phyloP scores from a whole-genome alignment of 257 asterid species.

The Penstemon newberryi region DNA sequence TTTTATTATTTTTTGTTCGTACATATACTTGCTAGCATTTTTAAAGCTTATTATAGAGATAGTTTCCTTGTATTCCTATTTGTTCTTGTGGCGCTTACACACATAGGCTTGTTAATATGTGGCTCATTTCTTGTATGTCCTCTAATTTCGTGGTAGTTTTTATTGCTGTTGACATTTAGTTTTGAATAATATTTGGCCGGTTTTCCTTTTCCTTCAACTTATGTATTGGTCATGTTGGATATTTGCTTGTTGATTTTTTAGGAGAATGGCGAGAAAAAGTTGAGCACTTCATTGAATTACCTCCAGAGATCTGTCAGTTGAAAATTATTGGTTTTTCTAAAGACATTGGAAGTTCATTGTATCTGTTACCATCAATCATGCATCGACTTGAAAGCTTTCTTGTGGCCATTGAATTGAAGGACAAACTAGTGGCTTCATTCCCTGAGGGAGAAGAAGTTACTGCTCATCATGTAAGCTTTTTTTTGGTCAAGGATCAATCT shows the following conservation, averaged over 20 bases:
- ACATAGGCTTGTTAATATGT: too few relatives aligned
- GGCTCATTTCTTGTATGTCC: too few relatives aligned
- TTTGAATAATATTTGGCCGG: constrained; percentile 13
- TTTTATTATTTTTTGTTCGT: too few relatives aligned
- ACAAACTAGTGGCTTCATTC: constrained; percentile 66
- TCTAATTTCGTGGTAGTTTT: constrained; percentile 1
- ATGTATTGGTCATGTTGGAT: constrained; percentile 26
- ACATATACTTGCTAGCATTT: too few relatives aligned
- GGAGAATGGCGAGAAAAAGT: constrained; percentile 69
- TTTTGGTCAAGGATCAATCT: constrained; percentile 17
- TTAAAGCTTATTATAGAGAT: too few relatives aligned
- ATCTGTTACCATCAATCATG: constrained; percentile 90
- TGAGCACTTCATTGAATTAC: constrained; percentile 88
- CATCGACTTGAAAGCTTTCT: constrained; percentile 87
- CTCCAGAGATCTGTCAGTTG: constrained; percentile 93
- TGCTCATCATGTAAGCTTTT: constrained; percentile 56
- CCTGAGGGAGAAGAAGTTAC: constrained; percentile 81
- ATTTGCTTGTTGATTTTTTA: constrained; percentile 28
- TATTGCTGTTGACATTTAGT: constrained; percentile 8
- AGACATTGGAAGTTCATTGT: constrained; percentile 91
- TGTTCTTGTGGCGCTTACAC: too few relatives aligned
- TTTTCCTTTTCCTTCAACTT: background rate
- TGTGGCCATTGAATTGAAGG: constrained; percentile 83
- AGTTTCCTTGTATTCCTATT: background rate
- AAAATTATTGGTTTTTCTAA: constrained; percentile 93